Conservation (phyloP, 495 filamentous ascomycete species). For the Immersiella caudata region DNA sequence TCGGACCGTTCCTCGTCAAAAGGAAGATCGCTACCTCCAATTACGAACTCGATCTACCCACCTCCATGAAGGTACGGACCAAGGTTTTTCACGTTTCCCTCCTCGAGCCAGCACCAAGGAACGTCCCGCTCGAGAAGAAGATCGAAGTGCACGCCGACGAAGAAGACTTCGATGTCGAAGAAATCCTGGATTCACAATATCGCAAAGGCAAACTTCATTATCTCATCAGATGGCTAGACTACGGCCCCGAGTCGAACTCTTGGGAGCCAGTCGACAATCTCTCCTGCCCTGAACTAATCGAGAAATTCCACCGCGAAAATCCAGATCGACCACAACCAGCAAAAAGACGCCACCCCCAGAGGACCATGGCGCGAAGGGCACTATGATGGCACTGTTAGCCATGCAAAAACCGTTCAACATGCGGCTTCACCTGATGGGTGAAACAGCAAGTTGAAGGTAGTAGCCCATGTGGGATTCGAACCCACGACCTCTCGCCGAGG, state of each 20-base stretch:
- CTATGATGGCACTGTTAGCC: too few relatives aligned
- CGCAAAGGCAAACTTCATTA: too few relatives aligned
- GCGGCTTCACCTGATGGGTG: not conserved
- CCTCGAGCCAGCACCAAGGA: not conserved
- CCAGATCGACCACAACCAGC: too few relatives aligned
- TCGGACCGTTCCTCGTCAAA: not conserved
- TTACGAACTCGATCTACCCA: not conserved
- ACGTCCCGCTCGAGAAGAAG: not conserved
- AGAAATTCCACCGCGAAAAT: too few relatives aligned
- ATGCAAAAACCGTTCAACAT: not conserved
- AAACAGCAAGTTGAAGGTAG: not conserved
- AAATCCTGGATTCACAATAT: too few relatives aligned
- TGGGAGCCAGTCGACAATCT: too few relatives aligned
- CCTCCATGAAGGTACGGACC: not conserved
- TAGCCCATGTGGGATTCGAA: not conserved
- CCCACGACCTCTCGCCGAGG: not conserved
- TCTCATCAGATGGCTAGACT: too few relatives aligned
- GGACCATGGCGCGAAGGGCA: too few relatives aligned
- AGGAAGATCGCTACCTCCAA: constrained; percentile 1
- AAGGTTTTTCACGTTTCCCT: not conserved
- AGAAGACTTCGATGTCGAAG: not conserved
- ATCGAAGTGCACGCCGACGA: too few relatives aligned
- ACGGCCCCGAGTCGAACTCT: too few relatives aligned
- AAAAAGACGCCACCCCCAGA: too few relatives aligned
- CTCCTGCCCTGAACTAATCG: too few relatives aligned